Evolutionary conservation across 176 grass and related monocot species (phyloP).

Genomic region (Carex parvula): DNA sequence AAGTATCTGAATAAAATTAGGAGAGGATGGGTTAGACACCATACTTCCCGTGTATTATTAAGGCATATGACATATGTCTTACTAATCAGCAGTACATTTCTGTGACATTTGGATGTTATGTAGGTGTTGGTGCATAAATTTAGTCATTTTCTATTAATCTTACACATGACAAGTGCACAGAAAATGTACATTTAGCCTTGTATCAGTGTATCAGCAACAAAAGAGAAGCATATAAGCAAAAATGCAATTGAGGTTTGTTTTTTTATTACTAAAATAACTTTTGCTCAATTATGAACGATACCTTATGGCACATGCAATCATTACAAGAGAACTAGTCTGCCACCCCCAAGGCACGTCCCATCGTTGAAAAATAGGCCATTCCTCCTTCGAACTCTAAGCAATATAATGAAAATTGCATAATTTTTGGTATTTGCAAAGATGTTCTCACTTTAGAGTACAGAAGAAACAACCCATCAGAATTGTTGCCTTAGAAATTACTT

Average conservation of each 20-base stretch:
- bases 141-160: not conserved
- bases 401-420: not conserved
- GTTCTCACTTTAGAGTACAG: not conserved
- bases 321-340: conserved; percentile 64
- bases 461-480: not conserved
- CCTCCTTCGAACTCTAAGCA: conserved; percentile 32
- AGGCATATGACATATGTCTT: not conserved
- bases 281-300: conserved; percentile 18
- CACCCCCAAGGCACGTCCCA: conserved; percentile 96
- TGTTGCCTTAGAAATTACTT: not conserved
- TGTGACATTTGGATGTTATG: not conserved
- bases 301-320: conserved; percentile 79
- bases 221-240: not conserved
- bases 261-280: not conserved
- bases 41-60: not conserved
- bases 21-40: not conserved
- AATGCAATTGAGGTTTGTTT: not conserved
- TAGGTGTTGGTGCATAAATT: not conserved
- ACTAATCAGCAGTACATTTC: not conserved
- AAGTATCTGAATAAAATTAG: not conserved
- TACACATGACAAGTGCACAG: not conserved
- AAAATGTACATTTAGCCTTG: not conserved
- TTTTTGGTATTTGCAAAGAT: not conserved
- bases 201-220: not conserved
- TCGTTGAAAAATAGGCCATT: conserved; percentile 59